Evolutionary conservation across 768 basidiomycete genomes (phyloP), one percentile per base, ranked within the genome.

Genomic region (Boletus patriciae): DNA sequence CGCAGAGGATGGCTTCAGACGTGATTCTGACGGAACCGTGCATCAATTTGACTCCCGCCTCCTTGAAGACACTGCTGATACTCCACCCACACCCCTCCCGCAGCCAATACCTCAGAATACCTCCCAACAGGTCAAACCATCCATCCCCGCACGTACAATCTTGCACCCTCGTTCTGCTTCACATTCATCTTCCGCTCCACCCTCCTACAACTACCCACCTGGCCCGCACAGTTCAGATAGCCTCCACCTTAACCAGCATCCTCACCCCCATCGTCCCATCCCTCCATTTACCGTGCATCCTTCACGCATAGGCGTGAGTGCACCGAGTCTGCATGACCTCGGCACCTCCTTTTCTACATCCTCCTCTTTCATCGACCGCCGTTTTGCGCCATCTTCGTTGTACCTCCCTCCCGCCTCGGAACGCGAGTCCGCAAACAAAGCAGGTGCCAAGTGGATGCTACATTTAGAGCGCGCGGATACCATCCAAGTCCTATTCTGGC

Each of bases 401-500:
- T 60, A 78, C 74, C 50, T 70, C 60, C n/a, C 70, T 66, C 25
- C 70, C 56, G 25, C 68, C 68, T 64, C 73, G 42, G 62, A 69
- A 55, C 76, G 79, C 42, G 61, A 65, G 12, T 61, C 70, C 50
- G 44, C 71, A 65, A 62, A 60, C 5, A 55, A 59, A 12, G 57
- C 54, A 33, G 54, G 61, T 18, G 16, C 54, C 12, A 54, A 42
- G n/a, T 59, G 67, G 71, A 21, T 19, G 21, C 13, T 48, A 10
- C 58, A 31, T 29, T 42, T 36, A 1, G 61, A 65, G 23, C 55
- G 54, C 7, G n/a, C 50, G 27, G 66, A 73, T 29, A 62, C 82
- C 0, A 76, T 81, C 3, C 78, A 80, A 63, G 79, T 85, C 68
- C 73, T 88, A n/a, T 90, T 90, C 72, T 90, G 86, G 85, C 54